These are phyloP conservation scores for Puccinia horiana DNA, from an alignment of 1,284 basidiomycete genomes.

Conservation along the genomic window DNA sequence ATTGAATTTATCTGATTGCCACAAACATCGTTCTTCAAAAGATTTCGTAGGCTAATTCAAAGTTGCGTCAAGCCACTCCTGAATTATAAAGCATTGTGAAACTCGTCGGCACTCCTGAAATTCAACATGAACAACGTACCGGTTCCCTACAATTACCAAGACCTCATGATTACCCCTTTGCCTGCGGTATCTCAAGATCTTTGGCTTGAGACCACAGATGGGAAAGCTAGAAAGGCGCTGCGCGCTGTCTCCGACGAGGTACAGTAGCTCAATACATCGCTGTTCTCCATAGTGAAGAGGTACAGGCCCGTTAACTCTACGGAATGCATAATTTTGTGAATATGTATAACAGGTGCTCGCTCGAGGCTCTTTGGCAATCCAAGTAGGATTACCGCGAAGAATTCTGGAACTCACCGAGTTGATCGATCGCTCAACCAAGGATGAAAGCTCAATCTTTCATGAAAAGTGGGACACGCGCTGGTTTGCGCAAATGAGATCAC, in stretches of 20 bases:
- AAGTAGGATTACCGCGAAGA: conserved; percentile 29
- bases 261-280: not conserved
- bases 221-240: conserved; percentile 33
- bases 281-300: not conserved
- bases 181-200: conserved; percentile 40
- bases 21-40: too few relatives aligned
- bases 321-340: not conserved
- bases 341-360: conserved; percentile 15
- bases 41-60: too few relatives aligned
- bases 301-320: not conserved
- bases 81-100: too few relatives aligned
- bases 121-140: not conserved
- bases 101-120: too few relatives aligned
- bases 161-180: not conserved
- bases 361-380: conserved; percentile 31
- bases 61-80: too few relatives aligned
- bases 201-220: conserved; percentile 37
- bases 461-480: conserved; percentile 40
- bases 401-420: conserved; percentile 44
- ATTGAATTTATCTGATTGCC: too few relatives aligned
- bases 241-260: conserved; percentile 44
- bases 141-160: conserved; percentile 6
- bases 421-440: conserved; percentile 22
- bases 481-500: conserved; percentile 18
- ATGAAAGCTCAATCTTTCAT: conserved; percentile 49